Evolutionary conservation across 1,284 basidiomycete genomes (phyloP).

Genomic region (Ceratobasidium sp.): DNA sequence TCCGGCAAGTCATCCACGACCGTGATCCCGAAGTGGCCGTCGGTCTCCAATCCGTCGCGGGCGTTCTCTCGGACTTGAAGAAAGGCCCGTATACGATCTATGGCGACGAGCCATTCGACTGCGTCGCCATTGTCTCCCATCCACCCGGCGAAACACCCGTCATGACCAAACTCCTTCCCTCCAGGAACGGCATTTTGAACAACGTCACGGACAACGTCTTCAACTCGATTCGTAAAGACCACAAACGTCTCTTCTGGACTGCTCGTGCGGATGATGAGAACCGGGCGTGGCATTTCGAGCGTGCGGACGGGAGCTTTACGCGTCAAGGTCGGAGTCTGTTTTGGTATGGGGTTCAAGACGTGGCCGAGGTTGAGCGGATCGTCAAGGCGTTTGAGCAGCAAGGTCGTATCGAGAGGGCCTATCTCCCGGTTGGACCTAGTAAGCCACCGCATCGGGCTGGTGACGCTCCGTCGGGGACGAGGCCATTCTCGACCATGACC

Average conservation of each 20-base stretch:
- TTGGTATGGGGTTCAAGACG: slow-evolving; percentile 97
- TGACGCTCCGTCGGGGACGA: slow-evolving; percentile 57
- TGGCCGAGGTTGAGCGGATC: slow-evolving; percentile 90
- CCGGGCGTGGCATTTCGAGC: slow-evolving; percentile 98
- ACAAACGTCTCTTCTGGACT: slow-evolving; percentile 96
- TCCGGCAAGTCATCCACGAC: slow-evolving; percentile 93
- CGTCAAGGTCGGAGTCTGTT: slow-evolving; percentile 93
- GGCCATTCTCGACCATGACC: slow-evolving; percentile 82
- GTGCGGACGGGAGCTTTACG: slow-evolving; percentile 97
- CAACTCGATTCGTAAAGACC: slow-evolving; percentile 94
- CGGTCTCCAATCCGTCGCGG: slow-evolving; percentile 89
- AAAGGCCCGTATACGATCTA: slow-evolving; percentile 92
- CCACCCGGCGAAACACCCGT: slow-evolving; percentile 92
- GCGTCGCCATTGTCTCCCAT: slow-evolving; percentile 93
- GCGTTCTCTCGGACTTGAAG: slow-evolving; percentile 86
- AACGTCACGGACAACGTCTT: slow-evolving; percentile 98
- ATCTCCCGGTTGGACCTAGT: slow-evolving; percentile 90
- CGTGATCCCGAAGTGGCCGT: slow-evolving; percentile 92
- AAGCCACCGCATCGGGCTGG: slow-evolving; percentile 71
- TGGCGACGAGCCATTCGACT: slow-evolving; percentile 97
- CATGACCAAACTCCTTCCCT: slow-evolving; percentile 91
- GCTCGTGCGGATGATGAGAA: slow-evolving; percentile 95
- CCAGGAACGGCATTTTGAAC: slow-evolving; percentile 91
- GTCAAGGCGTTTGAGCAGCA: slow-evolving; percentile 88
- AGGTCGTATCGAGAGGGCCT: slow-evolving; percentile 87